Evolutionary conservation across 768 basidiomycete species (phyloP).

Genomic region (Tylopilus felleus): DNA sequence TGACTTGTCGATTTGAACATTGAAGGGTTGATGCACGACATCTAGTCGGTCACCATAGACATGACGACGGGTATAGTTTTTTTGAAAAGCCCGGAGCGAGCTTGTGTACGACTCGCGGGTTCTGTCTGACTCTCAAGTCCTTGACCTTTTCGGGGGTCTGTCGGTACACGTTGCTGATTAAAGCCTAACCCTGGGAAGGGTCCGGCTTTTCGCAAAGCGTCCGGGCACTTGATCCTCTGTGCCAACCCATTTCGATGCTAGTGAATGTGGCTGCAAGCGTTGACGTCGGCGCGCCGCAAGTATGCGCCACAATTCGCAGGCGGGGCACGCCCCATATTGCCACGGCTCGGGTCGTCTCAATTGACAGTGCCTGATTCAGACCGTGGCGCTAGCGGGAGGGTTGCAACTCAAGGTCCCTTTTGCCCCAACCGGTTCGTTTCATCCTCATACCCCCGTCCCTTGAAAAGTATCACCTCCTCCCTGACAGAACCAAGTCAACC

Average conservation of each 20-base stretch:
- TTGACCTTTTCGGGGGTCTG: neutral
- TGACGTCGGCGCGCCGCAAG: neutral
- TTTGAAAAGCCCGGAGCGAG: neutral
- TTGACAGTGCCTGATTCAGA: conserved; percentile 16
- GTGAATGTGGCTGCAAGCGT: neutral
- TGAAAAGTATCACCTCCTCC: neutral
- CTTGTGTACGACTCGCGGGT: neutral
- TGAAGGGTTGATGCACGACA: neutral
- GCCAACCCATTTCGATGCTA: neutral
- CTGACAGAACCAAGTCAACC: conserved; percentile 2
- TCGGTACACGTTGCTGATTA: neutral
- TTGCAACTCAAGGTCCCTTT: neutral
- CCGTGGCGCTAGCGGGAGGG: neutral
- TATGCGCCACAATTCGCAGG: neutral
- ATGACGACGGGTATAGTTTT: neutral
- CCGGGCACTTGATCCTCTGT: neutral
- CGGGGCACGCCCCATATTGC: neutral
- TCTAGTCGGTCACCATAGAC: neutral
- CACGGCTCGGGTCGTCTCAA: conserved; percentile 11
- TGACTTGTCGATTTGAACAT: neutral
- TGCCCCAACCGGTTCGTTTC: conserved; percentile 9
- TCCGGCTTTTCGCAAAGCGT: neutral
- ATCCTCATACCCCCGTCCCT: neutral
- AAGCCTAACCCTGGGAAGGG: conserved; percentile 6
- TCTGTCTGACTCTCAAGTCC: neutral